These are phyloP conservation scores for Alternaria panax DNA, from an alignment of 2,329 filamentous ascomycete genomes.

Conservation along the genomic window DNA sequence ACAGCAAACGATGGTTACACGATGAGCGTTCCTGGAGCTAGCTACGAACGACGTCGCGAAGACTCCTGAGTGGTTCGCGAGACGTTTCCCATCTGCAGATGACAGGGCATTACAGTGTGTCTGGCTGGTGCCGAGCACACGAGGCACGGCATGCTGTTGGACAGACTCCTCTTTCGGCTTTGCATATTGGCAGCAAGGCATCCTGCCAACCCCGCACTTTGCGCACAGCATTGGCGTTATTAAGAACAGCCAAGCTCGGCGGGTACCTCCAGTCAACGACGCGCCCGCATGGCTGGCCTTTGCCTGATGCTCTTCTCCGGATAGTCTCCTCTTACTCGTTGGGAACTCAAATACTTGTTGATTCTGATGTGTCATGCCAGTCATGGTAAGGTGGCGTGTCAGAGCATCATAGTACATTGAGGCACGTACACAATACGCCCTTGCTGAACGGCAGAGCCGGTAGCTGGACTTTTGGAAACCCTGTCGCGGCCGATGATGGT, in stretches of 20 bases:
- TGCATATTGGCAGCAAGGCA: slow-evolving; percentile 31
- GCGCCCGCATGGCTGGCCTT: slow-evolving; percentile 31
- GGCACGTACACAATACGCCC: background rate
- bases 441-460: background rate
- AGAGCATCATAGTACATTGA: background rate
- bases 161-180: slow-evolving; percentile 20
- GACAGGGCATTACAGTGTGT: slow-evolving; percentile 25
- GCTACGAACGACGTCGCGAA: slow-evolving; percentile 27
- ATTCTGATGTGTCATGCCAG: background rate
- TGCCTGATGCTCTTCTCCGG: slow-evolving; percentile 14
- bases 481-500: background rate
- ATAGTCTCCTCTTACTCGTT: slow-evolving; percentile 5
- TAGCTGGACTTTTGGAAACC: background rate
- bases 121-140: slow-evolving; percentile 28
- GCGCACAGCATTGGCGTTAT: slow-evolving; percentile 38
- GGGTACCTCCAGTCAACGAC: slow-evolving; percentile 34
- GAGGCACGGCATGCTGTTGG: slow-evolving; percentile 32
- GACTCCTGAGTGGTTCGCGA: slow-evolving; percentile 11
- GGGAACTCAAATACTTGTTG: background rate
- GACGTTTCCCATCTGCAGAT: slow-evolving; percentile 14
- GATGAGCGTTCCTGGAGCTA: slow-evolving; percentile 38
- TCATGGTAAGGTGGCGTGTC: background rate
- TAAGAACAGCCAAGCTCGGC: slow-evolving; percentile 36
- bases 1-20: slow-evolving; percentile 20
- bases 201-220: slow-evolving; percentile 47